Evolutionary conservation across 2,329 filamentous ascomycete genomes (phyloP).

Genomic region (Calonectria naviculata): DNA sequence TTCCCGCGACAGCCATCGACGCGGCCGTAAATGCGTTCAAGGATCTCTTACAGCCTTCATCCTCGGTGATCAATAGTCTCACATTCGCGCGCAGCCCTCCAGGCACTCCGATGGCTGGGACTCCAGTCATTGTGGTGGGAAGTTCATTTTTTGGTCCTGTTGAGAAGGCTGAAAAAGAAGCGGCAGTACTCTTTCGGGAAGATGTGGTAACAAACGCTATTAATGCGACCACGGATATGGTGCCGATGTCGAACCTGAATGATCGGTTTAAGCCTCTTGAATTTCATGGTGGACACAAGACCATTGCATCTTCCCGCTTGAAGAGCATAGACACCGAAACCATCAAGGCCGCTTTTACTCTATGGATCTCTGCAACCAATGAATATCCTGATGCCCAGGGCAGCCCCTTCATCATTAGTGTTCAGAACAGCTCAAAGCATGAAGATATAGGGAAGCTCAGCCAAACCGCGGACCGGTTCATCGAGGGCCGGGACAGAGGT

Average conservation of each 20-base stretch:
- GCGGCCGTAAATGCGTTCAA: slow-evolving; percentile 36
- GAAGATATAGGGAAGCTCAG: background rate
- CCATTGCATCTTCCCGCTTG: slow-evolving; percentile 37
- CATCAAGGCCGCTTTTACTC: slow-evolving; percentile 34
- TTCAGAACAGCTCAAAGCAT: slow-evolving; percentile 27
- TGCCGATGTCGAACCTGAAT: slow-evolving; percentile 37
- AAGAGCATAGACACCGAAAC: slow-evolving; percentile 15
- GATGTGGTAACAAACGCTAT: slow-evolving; percentile 33
- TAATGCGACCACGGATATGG: slow-evolving; percentile 32
- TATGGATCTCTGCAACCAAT: slow-evolving; percentile 37
- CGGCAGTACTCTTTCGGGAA: slow-evolving; percentile 26
- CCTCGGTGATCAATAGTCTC: slow-evolving; percentile 31
- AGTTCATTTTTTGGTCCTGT: slow-evolving; percentile 38
- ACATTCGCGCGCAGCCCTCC: slow-evolving; percentile 44
- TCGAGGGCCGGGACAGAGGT: slow-evolving; percentile 35
- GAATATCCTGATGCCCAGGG: slow-evolving; percentile 28
- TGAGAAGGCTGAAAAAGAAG: slow-evolving; percentile 36
- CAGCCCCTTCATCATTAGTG: slow-evolving; percentile 27
- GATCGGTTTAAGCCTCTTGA: slow-evolving; percentile 35
- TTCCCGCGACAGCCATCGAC: slow-evolving; percentile 36
- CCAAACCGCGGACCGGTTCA: slow-evolving; percentile 13
- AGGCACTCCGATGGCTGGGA: slow-evolving; percentile 39
- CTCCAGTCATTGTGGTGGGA: slow-evolving; percentile 42
- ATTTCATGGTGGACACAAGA: slow-evolving; percentile 44
- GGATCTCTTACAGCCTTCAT: slow-evolving; percentile 26